Evolutionary conservation across 164 flowering plant genomes (phyloP), one percentile per base, ranked within the genome.

Genomic region (Kalanchoe fedtschenkoi): DNA sequence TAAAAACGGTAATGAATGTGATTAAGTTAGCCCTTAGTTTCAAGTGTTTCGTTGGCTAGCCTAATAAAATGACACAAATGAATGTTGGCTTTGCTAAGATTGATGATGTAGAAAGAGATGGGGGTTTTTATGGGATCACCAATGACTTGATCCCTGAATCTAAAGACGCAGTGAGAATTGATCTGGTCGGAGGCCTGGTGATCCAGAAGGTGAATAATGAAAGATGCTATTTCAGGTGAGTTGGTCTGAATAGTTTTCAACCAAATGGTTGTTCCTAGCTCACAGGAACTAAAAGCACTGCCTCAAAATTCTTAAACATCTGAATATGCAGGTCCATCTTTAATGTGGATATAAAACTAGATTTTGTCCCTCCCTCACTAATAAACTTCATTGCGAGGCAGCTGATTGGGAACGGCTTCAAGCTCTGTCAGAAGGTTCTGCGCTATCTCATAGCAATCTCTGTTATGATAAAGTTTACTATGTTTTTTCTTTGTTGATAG

Each of bases 341-440:
- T 22, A 88, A 70, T 70, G 68, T 93, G 85, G 98, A 93, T 70
- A 58, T 88, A 28, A 93, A 93, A 75, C 56, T 93, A 54, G 96
- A 90, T 37, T 85, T 89, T 70, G 81, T 85, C 28, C 98, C 98
- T 44, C 90, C 98, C 7, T 64, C 91, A 54, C 80, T 89, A 44
- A 85, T 93, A 68, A 93, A 93, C 70, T 89, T 89, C 54, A 69
- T 90, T 32, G 74, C 98, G 30, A 89, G 98, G 77, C 97, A 89
- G 75, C 85, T 93, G 64, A 65, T 88, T 56, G 98, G 92, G 44
- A 86, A 72, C 65, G 97, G 96, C 58, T 89, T 86, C 77, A 81
- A 74, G 81, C 88, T 89, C 41, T 93, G 78, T 68, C 74, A 85
- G 64, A 93, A 89, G 95, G 98, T 89, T 32, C 28, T 68, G 26